These are phyloP conservation scores for Fusarium nematophilum DNA, from an alignment of 2,329 filamentous ascomycete genomes.

Conservation along the genomic window DNA sequence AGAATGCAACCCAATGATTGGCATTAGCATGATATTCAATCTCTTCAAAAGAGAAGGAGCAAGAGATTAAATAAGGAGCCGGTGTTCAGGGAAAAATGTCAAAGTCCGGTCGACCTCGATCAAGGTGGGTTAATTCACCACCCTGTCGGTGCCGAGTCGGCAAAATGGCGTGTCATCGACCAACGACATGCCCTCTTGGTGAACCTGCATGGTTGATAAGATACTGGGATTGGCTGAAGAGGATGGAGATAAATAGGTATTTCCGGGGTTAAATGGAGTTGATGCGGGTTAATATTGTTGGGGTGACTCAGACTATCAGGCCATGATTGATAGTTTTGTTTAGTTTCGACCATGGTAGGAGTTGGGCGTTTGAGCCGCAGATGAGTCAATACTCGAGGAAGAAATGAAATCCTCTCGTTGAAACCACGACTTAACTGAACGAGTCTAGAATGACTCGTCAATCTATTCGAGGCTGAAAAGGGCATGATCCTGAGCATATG, in stretches of 20 bases:
- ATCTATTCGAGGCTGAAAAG: no score
- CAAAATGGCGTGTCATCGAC: slow-evolving; percentile 1
- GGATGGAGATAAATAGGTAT: slow-evolving; percentile 1
- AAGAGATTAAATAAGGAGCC: slow-evolving; percentile 16
- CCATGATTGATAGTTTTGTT: not conserved
- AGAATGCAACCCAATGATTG: not conserved
- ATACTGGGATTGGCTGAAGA: not conserved
- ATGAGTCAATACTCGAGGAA: no score
- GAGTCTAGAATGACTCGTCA: no score
- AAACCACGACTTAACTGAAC: no score
- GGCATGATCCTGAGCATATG: no score
- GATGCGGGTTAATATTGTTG: not conserved
- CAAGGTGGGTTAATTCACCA: slow-evolving; percentile 20
- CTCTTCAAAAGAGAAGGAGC: not conserved
- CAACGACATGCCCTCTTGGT: not conserved
- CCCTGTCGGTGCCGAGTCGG: slow-evolving; percentile 33
- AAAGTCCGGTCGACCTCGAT: slow-evolving; percentile 10
- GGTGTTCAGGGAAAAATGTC: slow-evolving; percentile 4
- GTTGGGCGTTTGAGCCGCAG: no score
- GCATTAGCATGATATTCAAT: not conserved
- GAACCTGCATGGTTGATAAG: not conserved
- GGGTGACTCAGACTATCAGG: not conserved
- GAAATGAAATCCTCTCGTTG: no score
- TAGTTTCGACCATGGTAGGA: no score
- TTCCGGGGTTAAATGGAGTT: not conserved